A percentile compares a stretch with the other conserved stretches of the same genome.
Conservation (phyloP, 495 filamentous ascomycete genomes). For the Staphylotrichum longicolle region DNA sequence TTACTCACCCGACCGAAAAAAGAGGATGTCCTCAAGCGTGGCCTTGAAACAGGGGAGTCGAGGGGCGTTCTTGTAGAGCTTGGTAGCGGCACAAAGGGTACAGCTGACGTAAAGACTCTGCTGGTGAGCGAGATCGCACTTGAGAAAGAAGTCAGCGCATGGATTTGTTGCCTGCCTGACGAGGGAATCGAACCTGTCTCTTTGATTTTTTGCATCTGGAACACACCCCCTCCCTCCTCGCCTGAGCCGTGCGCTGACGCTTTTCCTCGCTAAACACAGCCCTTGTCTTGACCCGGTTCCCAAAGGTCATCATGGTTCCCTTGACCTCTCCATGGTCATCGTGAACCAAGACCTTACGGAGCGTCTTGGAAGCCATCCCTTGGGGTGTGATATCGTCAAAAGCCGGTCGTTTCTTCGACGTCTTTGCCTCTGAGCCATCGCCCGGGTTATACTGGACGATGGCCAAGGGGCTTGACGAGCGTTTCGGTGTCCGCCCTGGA, state of each 20-base stretch:
- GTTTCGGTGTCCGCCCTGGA: not conserved
- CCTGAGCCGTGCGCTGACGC: slow-evolving; percentile 24
- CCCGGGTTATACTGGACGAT: slow-evolving; percentile 27
- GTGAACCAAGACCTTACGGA: slow-evolving; percentile 16
- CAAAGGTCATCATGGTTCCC: slow-evolving; percentile 27
- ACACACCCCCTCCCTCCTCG: slow-evolving; percentile 31
- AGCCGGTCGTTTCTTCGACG: slow-evolving; percentile 23
- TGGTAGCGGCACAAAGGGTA: slow-evolving; percentile 21
- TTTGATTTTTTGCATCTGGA: slow-evolving; percentile 29
- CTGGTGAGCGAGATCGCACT: slow-evolving; percentile 32
- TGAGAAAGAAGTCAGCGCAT: slow-evolving; percentile 3
- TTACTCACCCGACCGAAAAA: slow-evolving; percentile 30
- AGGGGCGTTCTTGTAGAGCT: slow-evolving; percentile 26
- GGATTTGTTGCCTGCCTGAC: not conserved
- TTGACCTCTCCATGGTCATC: slow-evolving; percentile 22
- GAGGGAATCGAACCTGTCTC: slow-evolving; percentile 23
- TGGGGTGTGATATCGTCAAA: slow-evolving; percentile 6
- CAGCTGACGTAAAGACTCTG: slow-evolving; percentile 24
- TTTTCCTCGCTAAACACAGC: slow-evolving; percentile 24
- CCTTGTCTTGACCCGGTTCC: slow-evolving; percentile 19
- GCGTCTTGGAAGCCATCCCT: slow-evolving; percentile 12
- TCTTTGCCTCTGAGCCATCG: not conserved
- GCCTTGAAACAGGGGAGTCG: slow-evolving; percentile 32
- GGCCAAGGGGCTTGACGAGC: slow-evolving; percentile 4
- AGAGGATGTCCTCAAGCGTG: slow-evolving; percentile 26